These are phyloP conservation scores for Pseudodiploospora longispora DNA, from an alignment of 2,329 filamentous ascomycete species.

Conservation along the genomic window DNA sequence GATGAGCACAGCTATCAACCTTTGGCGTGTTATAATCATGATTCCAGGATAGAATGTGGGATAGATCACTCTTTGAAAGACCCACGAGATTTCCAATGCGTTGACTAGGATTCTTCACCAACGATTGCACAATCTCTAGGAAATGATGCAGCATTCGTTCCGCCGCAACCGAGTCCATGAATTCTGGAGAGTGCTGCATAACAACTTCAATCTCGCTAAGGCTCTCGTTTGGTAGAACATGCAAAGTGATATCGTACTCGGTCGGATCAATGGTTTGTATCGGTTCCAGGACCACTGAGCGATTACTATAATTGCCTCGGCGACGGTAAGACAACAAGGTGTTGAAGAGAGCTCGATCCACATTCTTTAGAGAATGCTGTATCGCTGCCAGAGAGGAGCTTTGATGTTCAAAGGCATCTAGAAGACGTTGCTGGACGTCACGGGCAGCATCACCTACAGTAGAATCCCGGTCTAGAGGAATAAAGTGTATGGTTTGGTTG, in stretches of 20 bases:
- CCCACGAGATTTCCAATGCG: neutral
- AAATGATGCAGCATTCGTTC: neutral
- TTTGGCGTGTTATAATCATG: neutral
- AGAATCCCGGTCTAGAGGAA: neutral
- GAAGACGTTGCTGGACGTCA: neutral
- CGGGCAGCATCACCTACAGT: neutral
- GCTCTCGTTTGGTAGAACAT: neutral
- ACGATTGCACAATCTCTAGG: neutral
- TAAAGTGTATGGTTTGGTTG: neutral
- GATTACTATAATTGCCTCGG: neutral
- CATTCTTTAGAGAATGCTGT: neutral
- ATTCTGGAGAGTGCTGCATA: neutral
- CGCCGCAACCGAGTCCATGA: neutral
- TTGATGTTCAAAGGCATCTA: slow-evolving; percentile 1
- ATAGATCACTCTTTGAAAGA: neutral
- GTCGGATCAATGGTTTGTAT: neutral
- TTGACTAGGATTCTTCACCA: neutral
- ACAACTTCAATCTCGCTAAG: neutral
- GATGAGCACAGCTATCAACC: neutral
- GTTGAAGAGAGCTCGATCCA: neutral
- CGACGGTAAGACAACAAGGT: neutral
- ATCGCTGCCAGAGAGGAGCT: slow-evolving; percentile 1
- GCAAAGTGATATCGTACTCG: slow-evolving; percentile 2
- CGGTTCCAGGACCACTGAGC: neutral
- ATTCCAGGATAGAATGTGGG: neutral